phyloP scores from a whole-genome alignment of 768 basidiomycete species.

The Mycena alexandri region DNA sequence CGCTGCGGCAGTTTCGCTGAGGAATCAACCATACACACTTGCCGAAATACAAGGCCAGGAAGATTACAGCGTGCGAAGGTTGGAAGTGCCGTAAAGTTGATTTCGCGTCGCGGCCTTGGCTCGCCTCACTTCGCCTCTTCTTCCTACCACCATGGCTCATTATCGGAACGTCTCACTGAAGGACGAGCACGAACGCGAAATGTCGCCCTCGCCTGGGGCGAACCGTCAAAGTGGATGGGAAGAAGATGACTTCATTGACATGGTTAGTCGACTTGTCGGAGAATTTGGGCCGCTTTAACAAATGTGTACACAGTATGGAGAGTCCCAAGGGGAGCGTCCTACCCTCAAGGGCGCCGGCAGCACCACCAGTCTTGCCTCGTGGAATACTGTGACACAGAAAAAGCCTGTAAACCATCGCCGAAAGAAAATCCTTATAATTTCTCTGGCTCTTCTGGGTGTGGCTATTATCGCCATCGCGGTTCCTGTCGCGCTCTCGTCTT shows the following conservation, averaged over 20 bases:
- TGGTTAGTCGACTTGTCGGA: conserved; percentile 20
- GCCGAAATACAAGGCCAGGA: no score
- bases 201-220: conserved; percentile 23
- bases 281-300: neutral
- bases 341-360: conserved; percentile 2
- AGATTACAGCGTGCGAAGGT: no score
- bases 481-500: conserved; percentile 52
- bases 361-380: neutral
- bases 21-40: no score
- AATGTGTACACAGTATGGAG: conserved; percentile 1
- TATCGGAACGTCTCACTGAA: conserved; percentile 30
- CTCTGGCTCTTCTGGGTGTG: conserved; percentile 45
- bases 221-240: conserved; percentile 24
- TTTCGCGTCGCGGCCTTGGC: neutral
- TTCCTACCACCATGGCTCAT: conserved; percentile 31
- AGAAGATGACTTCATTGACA: conserved; percentile 37
- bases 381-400: neutral
- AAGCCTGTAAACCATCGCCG: conserved; percentile 24
- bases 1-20: no score
- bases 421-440: conserved; percentile 42
- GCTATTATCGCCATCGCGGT: conserved; percentile 56
- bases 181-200: conserved; percentile 33
- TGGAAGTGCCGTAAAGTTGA: no score
- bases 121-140: neutral
- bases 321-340: neutral